These are phyloP conservation scores for Puccinia triticina DNA, from an alignment of 1,284 basidiomycete genomes.

Conservation along the genomic window DNA sequence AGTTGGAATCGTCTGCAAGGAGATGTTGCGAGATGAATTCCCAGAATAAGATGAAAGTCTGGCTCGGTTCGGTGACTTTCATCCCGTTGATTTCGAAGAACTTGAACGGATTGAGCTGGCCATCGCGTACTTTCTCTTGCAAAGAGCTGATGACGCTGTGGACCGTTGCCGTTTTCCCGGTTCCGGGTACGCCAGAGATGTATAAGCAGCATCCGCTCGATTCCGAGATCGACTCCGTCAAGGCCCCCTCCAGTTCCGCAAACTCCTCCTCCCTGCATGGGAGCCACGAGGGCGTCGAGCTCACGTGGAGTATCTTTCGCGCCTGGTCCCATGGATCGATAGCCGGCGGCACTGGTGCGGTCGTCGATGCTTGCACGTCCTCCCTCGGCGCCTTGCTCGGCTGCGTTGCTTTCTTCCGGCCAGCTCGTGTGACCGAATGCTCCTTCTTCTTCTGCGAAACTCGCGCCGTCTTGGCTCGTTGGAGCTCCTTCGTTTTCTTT, in stretches of 20 bases:
- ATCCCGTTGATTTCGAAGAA: conserved; percentile 99
- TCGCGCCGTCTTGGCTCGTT: conserved; percentile 20
- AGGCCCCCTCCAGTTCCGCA: conserved; percentile 72
- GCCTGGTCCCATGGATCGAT: conserved; percentile 77
- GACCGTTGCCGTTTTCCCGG: conserved; percentile 97
- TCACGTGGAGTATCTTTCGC: conserved; percentile 88
- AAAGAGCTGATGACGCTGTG: conserved; percentile 86
- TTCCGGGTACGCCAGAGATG: conserved; percentile 96
- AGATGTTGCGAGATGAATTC: conserved; percentile 67
- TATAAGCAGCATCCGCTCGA: conserved; percentile 94
- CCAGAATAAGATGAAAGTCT: conserved; percentile 87
- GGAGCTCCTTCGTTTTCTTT: conserved; percentile 8
- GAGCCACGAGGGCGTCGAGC: conserved; percentile 83
- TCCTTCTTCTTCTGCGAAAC: conserved; percentile 28
- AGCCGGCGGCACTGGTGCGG: too few species aligned
- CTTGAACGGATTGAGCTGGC: conserved; percentile 90
- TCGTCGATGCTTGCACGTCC: background rate
- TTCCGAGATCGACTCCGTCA: conserved; percentile 85
- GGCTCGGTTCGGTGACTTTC: conserved; percentile 81
- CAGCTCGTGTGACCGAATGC: background rate
- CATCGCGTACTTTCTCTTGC: conserved; percentile 74
- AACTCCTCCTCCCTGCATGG: conserved; percentile 91
- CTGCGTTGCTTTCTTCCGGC: conserved; percentile 5
- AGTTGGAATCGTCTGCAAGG: background rate
- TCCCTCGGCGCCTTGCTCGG: background rate